Conservation (phyloP, 2,329 filamentous ascomycete species). For the Alternaria alternata region DNA sequence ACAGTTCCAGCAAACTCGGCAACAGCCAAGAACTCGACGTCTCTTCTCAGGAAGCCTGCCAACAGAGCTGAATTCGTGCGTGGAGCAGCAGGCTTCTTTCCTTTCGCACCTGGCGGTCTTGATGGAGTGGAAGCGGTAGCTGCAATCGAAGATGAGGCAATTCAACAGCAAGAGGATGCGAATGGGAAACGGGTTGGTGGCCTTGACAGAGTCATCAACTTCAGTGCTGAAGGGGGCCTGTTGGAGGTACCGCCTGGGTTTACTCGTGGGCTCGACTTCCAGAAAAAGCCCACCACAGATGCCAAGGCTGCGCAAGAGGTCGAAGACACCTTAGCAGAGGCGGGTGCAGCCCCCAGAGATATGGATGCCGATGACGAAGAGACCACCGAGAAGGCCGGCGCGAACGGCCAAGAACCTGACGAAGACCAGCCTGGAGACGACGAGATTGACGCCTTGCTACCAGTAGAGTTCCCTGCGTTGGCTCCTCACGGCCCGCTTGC, state of each 20-base stretch:
- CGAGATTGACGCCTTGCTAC: constrained; percentile 84
- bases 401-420: constrained; percentile 50
- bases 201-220: constrained; percentile 86
- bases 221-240: constrained; percentile 78
- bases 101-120: constrained; percentile 89
- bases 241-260: constrained; percentile 86
- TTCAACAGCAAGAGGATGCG: constrained; percentile 59
- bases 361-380: constrained; percentile 37
- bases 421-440: constrained; percentile 59
- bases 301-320: constrained; percentile 73
- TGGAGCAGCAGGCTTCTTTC: constrained; percentile 91
- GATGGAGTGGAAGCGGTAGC: constrained; percentile 87
- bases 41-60: constrained; percentile 83
- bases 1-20: constrained; percentile 88
- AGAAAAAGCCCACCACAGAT: constrained; percentile 65
- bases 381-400: constrained; percentile 30
- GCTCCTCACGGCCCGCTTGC: constrained; percentile 83
- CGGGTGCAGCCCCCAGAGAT: constrained; percentile 45
- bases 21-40: constrained; percentile 95
- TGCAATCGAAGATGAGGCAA: constrained; percentile 79
- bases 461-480: constrained; percentile 90
- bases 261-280: constrained; percentile 77
- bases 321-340: constrained; percentile 67
- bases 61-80: constrained; percentile 89
- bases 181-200: constrained; percentile 55